Base-by-base conservation (phyloP, 441 rosid species). In the Erodium texanum region DNA sequence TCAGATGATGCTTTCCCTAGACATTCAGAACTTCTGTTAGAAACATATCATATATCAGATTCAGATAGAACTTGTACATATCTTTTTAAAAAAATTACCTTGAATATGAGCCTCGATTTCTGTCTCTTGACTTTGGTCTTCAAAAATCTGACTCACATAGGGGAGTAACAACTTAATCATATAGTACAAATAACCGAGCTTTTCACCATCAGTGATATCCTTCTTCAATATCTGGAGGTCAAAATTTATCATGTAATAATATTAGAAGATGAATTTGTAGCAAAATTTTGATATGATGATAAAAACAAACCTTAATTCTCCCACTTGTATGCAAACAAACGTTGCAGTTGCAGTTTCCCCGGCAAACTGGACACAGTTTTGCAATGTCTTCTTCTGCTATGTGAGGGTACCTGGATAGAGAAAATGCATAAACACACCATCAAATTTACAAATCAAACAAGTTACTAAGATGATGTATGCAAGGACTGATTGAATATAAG, bases 271-370 rank as follows among this genome's bases (percentile, higher is more conserved):
- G 32, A 41, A 34, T 20, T 7, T 48, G 15, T 52, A 16, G 20
- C 20, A 7, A 19, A n/a, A n/a, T n/a, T 0, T 52, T 52, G 59
- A 52, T 52, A 52, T 18, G 59, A 52, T 52, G 59, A 52, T 52
- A 43, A 52, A 65, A 66, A 67, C 41, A 79, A 64, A 93, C 98
- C 94, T 85, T 73, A 52, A 90, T 82, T 66, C 87, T 70, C 64
- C 93, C 87, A 73, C 76, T 77, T 8, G 84, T 79, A 71, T 85
- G 98, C 80, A 93, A 74, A 75, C 98, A 93, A 20, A 62, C 34
- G 62, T 75, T 76, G 76, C 98, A 93, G 79, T 90, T 93, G 85
- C 98, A 93, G 68, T 77, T 90, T 68, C 77, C 76, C 0, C 85
- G 78, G 71, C 98, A 93, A 69, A 71, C 82, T 29, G 98, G 98